phyloP scores from a whole-genome alignment of 495 filamentous ascomycete species.

The Aspergillus diversus region DNA sequence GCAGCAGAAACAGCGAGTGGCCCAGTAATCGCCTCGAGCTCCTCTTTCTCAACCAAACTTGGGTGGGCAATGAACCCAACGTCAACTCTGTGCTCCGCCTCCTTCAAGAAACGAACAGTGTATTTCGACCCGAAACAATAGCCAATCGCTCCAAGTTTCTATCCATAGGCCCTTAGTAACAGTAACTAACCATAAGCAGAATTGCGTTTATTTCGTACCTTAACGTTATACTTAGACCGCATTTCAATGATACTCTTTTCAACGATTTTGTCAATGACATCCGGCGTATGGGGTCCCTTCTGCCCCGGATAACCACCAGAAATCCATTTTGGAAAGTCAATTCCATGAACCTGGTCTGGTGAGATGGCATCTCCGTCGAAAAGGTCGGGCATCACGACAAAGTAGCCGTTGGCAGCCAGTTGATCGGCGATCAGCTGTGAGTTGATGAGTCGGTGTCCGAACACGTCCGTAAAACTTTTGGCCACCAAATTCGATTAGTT shows the following conservation, averaged over 20 bases:
- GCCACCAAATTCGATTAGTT: too few relatives aligned
- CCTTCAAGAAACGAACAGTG: conserved; percentile 35
- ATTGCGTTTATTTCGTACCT: conserved; percentile 23
- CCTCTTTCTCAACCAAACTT: conserved; percentile 68
- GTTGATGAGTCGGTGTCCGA: conserved; percentile 34
- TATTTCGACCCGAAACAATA: conserved; percentile 78
- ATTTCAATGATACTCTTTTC: conserved; percentile 56
- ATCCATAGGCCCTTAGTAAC: neutral
- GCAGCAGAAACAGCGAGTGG: conserved; percentile 72
- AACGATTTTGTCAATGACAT: conserved; percentile 63
- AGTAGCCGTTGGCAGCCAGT: conserved; percentile 74
- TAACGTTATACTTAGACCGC: conserved; percentile 52
- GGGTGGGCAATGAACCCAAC: conserved; percentile 72
- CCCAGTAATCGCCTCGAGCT: conserved; percentile 64
- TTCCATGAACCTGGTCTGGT: conserved; percentile 25
- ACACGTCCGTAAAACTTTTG: conserved; percentile 31
- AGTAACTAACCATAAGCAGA: neutral
- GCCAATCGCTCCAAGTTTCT: conserved; percentile 64
- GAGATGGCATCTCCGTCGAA: conserved; percentile 35
- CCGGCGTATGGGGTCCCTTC: conserved; percentile 42
- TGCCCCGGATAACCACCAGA: conserved; percentile 2
- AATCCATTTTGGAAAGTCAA: conserved; percentile 34
- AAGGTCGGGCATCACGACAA: conserved; percentile 66
- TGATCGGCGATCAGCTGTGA: conserved; percentile 62
- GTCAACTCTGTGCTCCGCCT: conserved; percentile 20